phyloP scores from a whole-genome alignment of 2,329 filamentous ascomycete species.

The Hymenoscyphus linearis region DNA sequence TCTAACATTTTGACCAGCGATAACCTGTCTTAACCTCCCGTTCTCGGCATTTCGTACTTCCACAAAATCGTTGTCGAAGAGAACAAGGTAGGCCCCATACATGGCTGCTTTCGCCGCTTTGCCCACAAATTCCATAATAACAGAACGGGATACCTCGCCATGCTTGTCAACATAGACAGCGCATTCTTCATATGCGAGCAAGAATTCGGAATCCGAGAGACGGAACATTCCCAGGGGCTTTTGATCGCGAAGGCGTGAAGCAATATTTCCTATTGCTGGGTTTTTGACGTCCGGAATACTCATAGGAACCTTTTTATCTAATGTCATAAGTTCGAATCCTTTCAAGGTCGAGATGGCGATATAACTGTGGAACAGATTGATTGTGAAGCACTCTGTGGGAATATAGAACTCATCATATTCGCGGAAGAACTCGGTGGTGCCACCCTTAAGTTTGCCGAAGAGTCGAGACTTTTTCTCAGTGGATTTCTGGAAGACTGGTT shows the following conservation, averaged over 20 bases:
- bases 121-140: slow-evolving; percentile 99
- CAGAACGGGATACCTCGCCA: slow-evolving; percentile 85
- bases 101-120: slow-evolving; percentile 81
- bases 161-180: slow-evolving; percentile 98
- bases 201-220: slow-evolving; percentile 84
- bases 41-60: slow-evolving; percentile 97
- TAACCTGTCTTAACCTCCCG: slow-evolving; percentile 86
- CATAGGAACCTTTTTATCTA: slow-evolving; percentile 96
- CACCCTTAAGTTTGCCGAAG: slow-evolving; percentile 50
- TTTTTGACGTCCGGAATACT: slow-evolving; percentile 83
- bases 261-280: slow-evolving; percentile 77
- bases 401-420: slow-evolving; percentile 99
- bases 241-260: slow-evolving; percentile 74
- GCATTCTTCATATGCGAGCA: slow-evolving; percentile 91
- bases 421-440: slow-evolving; percentile 89
- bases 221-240: slow-evolving; percentile 94
- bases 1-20: slow-evolving; percentile 83
- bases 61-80: slow-evolving; percentile 95
- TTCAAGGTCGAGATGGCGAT: slow-evolving; percentile 87
- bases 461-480: slow-evolving; percentile 73
- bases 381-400: slow-evolving; percentile 86
- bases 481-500: slow-evolving; percentile 91
- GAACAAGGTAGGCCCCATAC: slow-evolving; percentile 83
- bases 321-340: slow-evolving; percentile 90
- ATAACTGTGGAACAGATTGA: slow-evolving; percentile 94